Evolutionary conservation across 2,329 filamentous ascomycete genomes (phyloP).

Genomic region (Diaporthe australafricana): DNA sequence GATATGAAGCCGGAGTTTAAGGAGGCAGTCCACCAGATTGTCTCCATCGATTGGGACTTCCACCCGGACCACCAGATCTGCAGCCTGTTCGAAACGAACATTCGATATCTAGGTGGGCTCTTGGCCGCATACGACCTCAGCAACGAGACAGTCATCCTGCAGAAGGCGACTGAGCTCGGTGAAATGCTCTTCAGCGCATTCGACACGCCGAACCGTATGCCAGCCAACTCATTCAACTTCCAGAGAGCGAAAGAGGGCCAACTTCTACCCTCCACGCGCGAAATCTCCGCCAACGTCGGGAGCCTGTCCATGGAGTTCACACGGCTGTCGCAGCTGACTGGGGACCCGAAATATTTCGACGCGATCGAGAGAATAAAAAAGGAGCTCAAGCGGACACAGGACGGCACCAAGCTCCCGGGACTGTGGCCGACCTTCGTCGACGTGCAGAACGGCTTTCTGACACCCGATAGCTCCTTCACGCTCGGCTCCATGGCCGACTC

Average conservation of each 20-base stretch:
- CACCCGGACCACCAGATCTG: slow-evolving; percentile 51
- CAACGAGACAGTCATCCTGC: slow-evolving; percentile 56
- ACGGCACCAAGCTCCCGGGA: slow-evolving; percentile 75
- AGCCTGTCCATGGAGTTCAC: slow-evolving; percentile 82
- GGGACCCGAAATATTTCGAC: slow-evolving; percentile 80
- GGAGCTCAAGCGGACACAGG: slow-evolving; percentile 73
- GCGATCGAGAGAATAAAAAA: slow-evolving; percentile 80
- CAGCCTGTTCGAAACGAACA: slow-evolving; percentile 73
- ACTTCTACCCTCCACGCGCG: slow-evolving; percentile 50
- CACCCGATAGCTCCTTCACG: slow-evolving; percentile 52
- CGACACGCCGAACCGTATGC: slow-evolving; percentile 66
- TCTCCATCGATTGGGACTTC: slow-evolving; percentile 66
- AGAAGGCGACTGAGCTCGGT: slow-evolving; percentile 64
- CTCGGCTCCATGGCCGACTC: slow-evolving; percentile 61
- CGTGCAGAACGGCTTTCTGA: slow-evolving; percentile 63
- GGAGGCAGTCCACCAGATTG: slow-evolving; percentile 61
- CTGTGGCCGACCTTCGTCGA: slow-evolving; percentile 78
- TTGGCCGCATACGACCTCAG: slow-evolving; percentile 65
- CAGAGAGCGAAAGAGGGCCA: slow-evolving; percentile 51
- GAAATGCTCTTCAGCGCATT: slow-evolving; percentile 66
- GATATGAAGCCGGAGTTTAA: slow-evolving; percentile 67
- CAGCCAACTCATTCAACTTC: slow-evolving; percentile 60
- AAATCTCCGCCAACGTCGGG: slow-evolving; percentile 63
- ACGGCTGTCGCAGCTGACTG: slow-evolving; percentile 78
- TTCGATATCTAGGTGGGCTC: slow-evolving; percentile 65